Conservation (phyloP, 2,329 filamentous ascomycete species). For the Tolypocladium pustulatum region DNA sequence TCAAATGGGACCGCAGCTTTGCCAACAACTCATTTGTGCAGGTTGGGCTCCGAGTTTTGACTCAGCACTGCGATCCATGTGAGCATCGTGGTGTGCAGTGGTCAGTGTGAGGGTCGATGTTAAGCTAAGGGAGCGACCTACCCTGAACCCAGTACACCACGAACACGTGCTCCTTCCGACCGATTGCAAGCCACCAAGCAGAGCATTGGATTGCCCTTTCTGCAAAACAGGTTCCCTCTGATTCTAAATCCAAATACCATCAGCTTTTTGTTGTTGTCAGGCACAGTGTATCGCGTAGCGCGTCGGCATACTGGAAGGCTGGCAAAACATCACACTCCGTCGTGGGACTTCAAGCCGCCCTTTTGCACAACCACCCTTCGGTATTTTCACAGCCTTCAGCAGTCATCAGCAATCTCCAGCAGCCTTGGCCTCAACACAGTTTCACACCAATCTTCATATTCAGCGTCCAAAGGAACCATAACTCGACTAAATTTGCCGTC, state of each 20-base stretch:
- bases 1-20: neutral
- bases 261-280: too few relatives aligned
- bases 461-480: neutral
- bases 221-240: too few relatives aligned
- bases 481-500: neutral
- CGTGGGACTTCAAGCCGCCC: too few relatives aligned
- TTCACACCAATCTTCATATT: neutral
- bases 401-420: neutral
- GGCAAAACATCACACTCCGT: too few relatives aligned
- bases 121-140: neutral
- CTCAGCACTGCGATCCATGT: neutral
- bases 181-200: neutral
- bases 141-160: neutral
- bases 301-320: too few relatives aligned
- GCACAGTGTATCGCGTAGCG: too few relatives aligned
- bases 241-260: too few relatives aligned
- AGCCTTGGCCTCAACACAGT: neutral
- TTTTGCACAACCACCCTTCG: too few relatives aligned
- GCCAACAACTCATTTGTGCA: too few relatives aligned
- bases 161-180: neutral
- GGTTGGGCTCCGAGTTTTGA: neutral
- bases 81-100: neutral
- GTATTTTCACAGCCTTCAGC: too few relatives aligned
- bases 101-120: neutral
- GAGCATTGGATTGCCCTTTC: too few relatives aligned